Conservation (phyloP, 2,329 filamentous ascomycete genomes). For the Cladosporium austrohemisphaericum region DNA sequence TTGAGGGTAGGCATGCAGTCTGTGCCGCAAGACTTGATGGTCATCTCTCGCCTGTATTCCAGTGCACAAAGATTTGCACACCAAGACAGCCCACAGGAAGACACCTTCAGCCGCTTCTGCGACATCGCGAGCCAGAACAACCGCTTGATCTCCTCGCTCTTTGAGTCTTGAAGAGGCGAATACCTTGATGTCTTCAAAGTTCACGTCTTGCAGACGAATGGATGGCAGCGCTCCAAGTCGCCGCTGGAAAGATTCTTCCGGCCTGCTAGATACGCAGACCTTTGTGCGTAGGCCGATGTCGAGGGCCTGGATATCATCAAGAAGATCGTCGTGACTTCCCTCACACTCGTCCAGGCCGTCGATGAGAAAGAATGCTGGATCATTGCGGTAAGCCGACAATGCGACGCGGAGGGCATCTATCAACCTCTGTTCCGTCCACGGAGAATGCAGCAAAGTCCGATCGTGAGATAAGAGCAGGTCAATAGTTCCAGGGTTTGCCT, state of each 20-base stretch:
- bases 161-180: not conserved
- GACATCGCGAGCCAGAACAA: not conserved
- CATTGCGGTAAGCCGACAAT: not conserved
- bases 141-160: not conserved
- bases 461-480: not conserved
- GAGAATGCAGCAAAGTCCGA: not conserved
- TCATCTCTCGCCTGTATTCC: not conserved
- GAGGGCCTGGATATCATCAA: not conserved
- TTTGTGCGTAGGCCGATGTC: not conserved
- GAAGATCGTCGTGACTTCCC: not conserved
- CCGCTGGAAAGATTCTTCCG: not conserved
- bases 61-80: not conserved
- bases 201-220: not conserved
- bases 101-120: not conserved
- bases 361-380: not conserved
- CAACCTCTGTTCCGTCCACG: not conserved
- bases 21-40: not conserved
- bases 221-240: not conserved
- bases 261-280: not conserved
- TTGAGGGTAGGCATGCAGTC: not conserved
- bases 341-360: constrained; percentile 8
- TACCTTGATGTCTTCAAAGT: not conserved
- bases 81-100: constrained; percentile 1
- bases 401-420: not conserved
- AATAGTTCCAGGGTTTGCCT: not conserved